These are phyloP conservation scores for Globisporangium viniferum DNA, from an alignment of 352 stramenopile species.

Conservation along the genomic window DNA sequence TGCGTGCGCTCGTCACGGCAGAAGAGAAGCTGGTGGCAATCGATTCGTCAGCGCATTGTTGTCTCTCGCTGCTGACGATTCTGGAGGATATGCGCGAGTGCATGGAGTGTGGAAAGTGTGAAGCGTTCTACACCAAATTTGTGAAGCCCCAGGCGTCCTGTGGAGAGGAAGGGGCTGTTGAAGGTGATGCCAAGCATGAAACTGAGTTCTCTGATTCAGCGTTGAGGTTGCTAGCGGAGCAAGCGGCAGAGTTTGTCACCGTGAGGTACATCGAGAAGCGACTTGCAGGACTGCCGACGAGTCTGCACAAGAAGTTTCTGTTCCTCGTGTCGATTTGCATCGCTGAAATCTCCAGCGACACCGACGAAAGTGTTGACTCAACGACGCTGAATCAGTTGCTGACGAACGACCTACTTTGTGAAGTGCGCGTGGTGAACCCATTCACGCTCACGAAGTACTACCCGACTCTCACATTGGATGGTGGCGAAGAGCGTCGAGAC, in stretches of 20 bases:
- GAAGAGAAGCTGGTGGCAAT: constrained; percentile 23
- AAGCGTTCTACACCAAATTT: constrained; percentile 6
- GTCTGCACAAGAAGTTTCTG: constrained; percentile 27
- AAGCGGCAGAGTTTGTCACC: constrained; percentile 15
- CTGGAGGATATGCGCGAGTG: constrained; percentile 11
- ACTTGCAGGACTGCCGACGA: constrained; percentile 26
- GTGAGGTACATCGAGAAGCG: constrained; percentile 22
- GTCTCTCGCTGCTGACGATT: constrained; percentile 19
- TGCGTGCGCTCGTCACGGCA: constrained; percentile 21
- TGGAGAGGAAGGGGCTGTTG: background rate
- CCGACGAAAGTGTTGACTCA: background rate
- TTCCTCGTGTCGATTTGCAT: constrained; percentile 19
- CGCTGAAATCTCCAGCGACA: background rate
- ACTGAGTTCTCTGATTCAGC: background rate
- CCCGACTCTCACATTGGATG: background rate
- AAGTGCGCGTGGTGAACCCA: background rate
- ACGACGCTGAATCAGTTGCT: background rate
- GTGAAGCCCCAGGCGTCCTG: background rate
- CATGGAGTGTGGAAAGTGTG: background rate
- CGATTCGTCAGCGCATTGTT: constrained; percentile 4
- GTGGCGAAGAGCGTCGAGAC: background rate
- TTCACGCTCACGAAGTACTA: background rate
- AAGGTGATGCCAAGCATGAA: background rate
- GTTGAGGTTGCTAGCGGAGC: background rate
- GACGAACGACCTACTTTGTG: constrained; percentile 1